Base-by-base conservation (phyloP, 495 filamentous ascomycete species). In the Chlorociboria aeruginascens region DNA sequence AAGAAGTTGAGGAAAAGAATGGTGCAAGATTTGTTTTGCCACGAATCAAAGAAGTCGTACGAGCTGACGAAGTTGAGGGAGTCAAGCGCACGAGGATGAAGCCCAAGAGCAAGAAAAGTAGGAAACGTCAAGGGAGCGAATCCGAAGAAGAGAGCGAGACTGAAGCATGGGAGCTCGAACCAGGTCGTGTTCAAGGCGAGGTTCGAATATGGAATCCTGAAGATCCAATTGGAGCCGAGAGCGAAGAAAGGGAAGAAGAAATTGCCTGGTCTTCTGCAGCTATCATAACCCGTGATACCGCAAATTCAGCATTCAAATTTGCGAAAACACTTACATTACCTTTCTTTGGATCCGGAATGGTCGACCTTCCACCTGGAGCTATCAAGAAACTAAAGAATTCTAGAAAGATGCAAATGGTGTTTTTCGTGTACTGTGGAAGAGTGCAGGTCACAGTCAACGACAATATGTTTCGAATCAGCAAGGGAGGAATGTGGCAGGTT, bases 381-480 rank as follows among this genome's bases (percentile, higher is more conserved):
- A 71, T 80, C 41, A 98, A 98, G 73, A 74, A 82, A 52, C 74
- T 78, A 13, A 98, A 97, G 70, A 95, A 94, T 57, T 81, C 82
- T 4, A 76, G 90, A 44, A 86, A 83, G 64, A 95, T 95, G 83
- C 88, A 95, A 53, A 86, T 97, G 81, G 82, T 83, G 0, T 96
- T 98, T 60, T 96, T 92, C 61, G 83, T 98, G 30, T 78, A 83
- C 48, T 63, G 70, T 16, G 92, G 92, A 7, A 74, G 79, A 41
- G 87, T 95, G 32, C 62, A 69, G 54, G 85, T 86, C 20, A 81
- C 77, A 40, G 76, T 97, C 10, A 83, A 84, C 51, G 81, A 83
- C n/a, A 85, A 78, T n/a, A 70, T 70, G 52, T 96, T 95, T 60
- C 74, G 80, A 50, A 85, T 94, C 49, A 76, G 82, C 10, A 85